Percentiles rank a stretch among this genome's conserved stretches.
Evolutionary conservation across 2,329 filamentous ascomycete genomes (phyloP).

Genomic region (Apiospora marii): DNA sequence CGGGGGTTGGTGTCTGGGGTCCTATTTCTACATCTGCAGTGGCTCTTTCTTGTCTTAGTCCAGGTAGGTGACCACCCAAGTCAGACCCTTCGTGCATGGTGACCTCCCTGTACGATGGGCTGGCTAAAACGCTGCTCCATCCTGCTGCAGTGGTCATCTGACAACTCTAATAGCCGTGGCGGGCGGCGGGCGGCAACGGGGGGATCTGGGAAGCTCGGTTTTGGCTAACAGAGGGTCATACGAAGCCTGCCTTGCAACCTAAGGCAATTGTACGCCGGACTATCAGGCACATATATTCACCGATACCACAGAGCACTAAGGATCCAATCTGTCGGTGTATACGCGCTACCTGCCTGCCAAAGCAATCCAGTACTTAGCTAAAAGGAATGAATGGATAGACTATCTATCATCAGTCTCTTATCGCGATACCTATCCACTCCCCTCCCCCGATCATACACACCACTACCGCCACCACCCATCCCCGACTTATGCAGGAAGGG

Average conservation of each 20-base stretch:
- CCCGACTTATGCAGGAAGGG: neutral
- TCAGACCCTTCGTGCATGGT: slow-evolving; percentile 9
- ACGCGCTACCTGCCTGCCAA: neutral
- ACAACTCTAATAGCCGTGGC: neutral
- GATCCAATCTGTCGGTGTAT: neutral
- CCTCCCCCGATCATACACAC: neutral
- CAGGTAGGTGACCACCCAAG: neutral
- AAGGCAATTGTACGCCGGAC: neutral
- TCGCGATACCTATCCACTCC: neutral
- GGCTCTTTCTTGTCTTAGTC: neutral
- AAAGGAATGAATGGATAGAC: neutral
- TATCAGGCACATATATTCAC: neutral
- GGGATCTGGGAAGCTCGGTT: neutral
- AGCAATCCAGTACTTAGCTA: neutral
- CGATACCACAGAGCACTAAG: neutral
- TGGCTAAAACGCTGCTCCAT: neutral
- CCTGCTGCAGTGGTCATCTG: neutral
- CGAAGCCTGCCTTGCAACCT: neutral
- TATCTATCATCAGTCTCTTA: neutral
- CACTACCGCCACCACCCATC: neutral
- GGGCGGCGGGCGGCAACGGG: neutral
- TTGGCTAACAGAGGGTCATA: neutral
- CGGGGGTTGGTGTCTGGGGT: neutral
- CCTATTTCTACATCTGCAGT: neutral
- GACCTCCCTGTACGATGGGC: neutral